These are phyloP conservation scores for Sisymbrium altissimum DNA, from an alignment of 345 rosid genomes.

Conservation along the genomic window DNA sequence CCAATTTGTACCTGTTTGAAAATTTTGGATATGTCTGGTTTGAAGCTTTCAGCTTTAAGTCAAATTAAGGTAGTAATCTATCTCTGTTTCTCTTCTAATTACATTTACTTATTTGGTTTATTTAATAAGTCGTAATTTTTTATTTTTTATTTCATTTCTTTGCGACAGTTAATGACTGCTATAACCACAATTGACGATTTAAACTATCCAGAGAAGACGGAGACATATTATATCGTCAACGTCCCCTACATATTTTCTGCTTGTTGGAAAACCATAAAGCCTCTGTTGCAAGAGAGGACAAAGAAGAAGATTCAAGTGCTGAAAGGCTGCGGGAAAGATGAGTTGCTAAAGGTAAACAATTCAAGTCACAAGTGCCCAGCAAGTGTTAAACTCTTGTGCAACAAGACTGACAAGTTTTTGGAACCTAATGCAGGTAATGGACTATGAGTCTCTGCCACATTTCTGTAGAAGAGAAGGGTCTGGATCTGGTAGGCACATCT, in stretches of 20 bases:
- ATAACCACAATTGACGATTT: conserved; percentile 85
- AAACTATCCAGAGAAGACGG: conserved; percentile 95
- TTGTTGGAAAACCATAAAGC: conserved; percentile 93
- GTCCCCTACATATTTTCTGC: conserved; percentile 89
- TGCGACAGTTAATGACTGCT: conserved; percentile 68
- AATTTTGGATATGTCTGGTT: conserved; percentile 96
- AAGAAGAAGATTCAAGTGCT: conserved; percentile 85
- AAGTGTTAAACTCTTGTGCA: neutral
- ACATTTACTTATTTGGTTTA: neutral
- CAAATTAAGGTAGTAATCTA: conserved; percentile 65
- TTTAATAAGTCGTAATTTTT: neutral
- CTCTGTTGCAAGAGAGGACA: conserved; percentile 93
- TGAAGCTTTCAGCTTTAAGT: conserved; percentile 82
- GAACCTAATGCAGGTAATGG: conserved; percentile 67
- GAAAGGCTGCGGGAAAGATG: conserved; percentile 76
- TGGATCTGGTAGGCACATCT: conserved; percentile 55
- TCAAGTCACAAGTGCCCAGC: neutral
- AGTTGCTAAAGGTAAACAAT: conserved; percentile 70
- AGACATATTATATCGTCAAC: conserved; percentile 83
- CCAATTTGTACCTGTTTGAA: conserved; percentile 74
- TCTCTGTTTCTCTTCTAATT: neutral
- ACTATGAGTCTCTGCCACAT: conserved; percentile 85
- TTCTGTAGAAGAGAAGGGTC: conserved; percentile 79
- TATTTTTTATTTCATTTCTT: neutral
- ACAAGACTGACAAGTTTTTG: neutral